Conservation (phyloP, 169 alveolate species). For the Theileria luwenshuni region DNA sequence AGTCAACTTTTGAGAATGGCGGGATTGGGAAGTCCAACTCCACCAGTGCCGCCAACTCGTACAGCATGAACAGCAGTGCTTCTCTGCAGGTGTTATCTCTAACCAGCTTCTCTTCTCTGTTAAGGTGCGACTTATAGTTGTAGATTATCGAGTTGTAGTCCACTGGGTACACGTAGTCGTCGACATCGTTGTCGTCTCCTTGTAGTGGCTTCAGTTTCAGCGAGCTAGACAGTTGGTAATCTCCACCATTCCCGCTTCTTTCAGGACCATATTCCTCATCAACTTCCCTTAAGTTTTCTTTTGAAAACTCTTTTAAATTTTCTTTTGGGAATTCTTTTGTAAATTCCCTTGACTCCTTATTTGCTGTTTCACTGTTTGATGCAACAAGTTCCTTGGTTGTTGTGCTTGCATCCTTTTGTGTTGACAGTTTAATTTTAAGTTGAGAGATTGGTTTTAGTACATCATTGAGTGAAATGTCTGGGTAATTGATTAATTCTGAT, state of each 20-base stretch:
- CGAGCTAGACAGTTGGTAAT: constrained; percentile 8
- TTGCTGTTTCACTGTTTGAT: neutral
- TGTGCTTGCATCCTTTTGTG: neutral
- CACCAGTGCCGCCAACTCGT: constrained; percentile 70
- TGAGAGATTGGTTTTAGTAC: constrained; percentile 26
- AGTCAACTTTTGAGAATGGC: constrained; percentile 51
- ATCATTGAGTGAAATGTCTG: constrained; percentile 28
- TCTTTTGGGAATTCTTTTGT: too few relatives aligned
- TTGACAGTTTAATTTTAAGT: constrained; percentile 16
- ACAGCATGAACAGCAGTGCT: constrained; percentile 73
- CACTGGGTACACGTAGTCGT: constrained; percentile 16
- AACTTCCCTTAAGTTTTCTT: neutral
- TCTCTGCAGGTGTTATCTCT: constrained; percentile 75
- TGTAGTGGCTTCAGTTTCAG: constrained; percentile 3
- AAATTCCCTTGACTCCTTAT: too few relatives aligned
- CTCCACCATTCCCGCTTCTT: neutral
- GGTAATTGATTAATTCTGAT: neutral
- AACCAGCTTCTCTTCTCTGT: constrained; percentile 38
- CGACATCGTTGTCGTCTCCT: constrained; percentile 9
- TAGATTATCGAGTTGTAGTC: constrained; percentile 6
- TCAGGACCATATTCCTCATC: constrained; percentile 3
- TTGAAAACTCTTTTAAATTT: too few relatives aligned
- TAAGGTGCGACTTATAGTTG: constrained; percentile 39
- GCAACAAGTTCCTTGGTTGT: neutral
- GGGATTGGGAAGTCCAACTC: constrained; percentile 76